Evolutionary conservation across 2,329 filamentous ascomycete genomes (phyloP), one percentile per base, ranked within the genome.

Genomic region (Aspergillus quadricinctus): DNA sequence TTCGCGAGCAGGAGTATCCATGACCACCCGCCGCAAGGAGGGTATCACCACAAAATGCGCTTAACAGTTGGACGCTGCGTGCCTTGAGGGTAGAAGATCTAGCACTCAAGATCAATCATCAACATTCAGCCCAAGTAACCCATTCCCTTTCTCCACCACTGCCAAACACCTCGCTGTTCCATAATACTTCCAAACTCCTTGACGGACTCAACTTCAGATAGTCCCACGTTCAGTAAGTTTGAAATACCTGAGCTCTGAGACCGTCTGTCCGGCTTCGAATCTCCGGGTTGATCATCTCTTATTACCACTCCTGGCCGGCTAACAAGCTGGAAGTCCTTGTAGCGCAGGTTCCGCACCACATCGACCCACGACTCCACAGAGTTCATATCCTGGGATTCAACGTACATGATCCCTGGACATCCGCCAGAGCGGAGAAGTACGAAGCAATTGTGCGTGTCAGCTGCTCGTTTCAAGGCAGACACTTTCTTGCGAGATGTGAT

Each of bases 401-500:
- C 88, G 67, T 91, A 90, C 88, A 92, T 92, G 62, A 92, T 85
- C 1, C 89, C 89, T 0, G 89, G 89, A 25, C 81, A 82, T 1
- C 85, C 84, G 10, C 88, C 88, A 59, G 81, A 85, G 27, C 88
- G 82, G 1, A 90, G 76, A 3, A 92, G 75, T 1, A 88, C 83
- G 61, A 83, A 87, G 51, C 86, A 81, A 55, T 84, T 75, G 61
- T 83, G 77, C 49, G 81, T 77, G 31, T 82, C 78, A 6, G 87
- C 85, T 3, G 83, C 81, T 2, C 86, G 84, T 70, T 88, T 87
- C 23, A 92, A 79, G 55, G 79, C 78, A 27, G 79, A 75, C 48
- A 87, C 80, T 68, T 92, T 92, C 69, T 90, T 91, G 61, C 88
- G 86, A 0, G 87, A 91, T 3, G 88, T 92, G 67, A 92, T 91